phyloP scores from a whole-genome alignment of 768 basidiomycete species.

The Phanerodontia chrysosporium region DNA sequence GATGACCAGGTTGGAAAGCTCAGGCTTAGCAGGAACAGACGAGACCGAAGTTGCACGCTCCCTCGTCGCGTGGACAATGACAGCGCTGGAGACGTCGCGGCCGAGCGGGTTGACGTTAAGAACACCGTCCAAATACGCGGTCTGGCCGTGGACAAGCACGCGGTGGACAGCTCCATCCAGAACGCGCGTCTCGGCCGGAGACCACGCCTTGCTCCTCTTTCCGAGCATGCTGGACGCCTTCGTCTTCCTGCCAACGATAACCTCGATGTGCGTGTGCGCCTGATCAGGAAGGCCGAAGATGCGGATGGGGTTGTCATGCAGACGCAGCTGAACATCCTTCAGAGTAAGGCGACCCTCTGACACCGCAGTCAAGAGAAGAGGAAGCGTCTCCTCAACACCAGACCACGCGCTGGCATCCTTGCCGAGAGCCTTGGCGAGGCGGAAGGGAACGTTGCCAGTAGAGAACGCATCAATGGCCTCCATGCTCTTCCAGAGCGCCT shows the following conservation, averaged over 20 bases:
- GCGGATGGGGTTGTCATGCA: slow-evolving; percentile 88
- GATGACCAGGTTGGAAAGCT: slow-evolving; percentile 8
- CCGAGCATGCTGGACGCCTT: slow-evolving; percentile 45
- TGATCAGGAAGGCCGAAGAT: slow-evolving; percentile 93
- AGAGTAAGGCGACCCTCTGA: slow-evolving; percentile 73
- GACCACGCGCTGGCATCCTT: slow-evolving; percentile 62
- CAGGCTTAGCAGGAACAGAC: slow-evolving; percentile 14
- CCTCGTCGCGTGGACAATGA: slow-evolving; percentile 38
- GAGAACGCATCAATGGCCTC: slow-evolving; percentile 88
- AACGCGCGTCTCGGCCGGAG: slow-evolving; percentile 63
- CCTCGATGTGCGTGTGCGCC: slow-evolving; percentile 83
- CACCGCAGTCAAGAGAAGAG: slow-evolving; percentile 84
- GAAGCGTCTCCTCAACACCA: slow-evolving; percentile 84
- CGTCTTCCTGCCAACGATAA: slow-evolving; percentile 70
- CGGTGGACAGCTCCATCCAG: slow-evolving; percentile 81
- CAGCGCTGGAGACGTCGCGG: slow-evolving; percentile 66
- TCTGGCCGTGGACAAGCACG: slow-evolving; percentile 86
- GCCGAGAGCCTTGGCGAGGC: slow-evolving; percentile 59
- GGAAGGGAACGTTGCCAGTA: slow-evolving; percentile 79
- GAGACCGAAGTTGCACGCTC: slow-evolving; percentile 24
- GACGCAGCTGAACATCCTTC: slow-evolving; percentile 73
- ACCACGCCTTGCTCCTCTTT: slow-evolving; percentile 61
- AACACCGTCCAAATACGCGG: slow-evolving; percentile 83
- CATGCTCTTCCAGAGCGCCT: slow-evolving; percentile 80
- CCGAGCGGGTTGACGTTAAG: slow-evolving; percentile 58